phyloP scores from a whole-genome alignment of 2,329 filamentous ascomycete species.

The Westerdykella ornata region DNA sequence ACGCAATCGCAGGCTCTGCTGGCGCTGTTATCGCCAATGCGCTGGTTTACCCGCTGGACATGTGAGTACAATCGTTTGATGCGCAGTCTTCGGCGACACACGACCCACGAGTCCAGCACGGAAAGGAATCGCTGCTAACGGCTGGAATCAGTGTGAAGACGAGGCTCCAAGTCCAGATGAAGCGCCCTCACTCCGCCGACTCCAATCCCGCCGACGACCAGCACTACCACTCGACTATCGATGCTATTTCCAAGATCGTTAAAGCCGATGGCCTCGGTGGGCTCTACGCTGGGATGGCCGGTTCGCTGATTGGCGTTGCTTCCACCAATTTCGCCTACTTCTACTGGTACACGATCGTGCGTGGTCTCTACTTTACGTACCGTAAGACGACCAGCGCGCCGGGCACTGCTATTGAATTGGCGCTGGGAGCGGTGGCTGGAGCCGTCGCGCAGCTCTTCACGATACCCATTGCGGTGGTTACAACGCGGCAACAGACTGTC shows the following conservation, averaged over 20 bases:
- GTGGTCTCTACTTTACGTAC: conserved; percentile 65
- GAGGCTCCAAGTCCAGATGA: conserved; percentile 88
- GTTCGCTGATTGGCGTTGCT: conserved; percentile 81
- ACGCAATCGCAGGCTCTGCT: conserved; percentile 83
- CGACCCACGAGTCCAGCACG: conserved; percentile 2
- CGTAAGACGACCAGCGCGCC: conserved; percentile 56
- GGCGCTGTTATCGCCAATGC: conserved; percentile 93
- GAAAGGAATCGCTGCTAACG: conserved; percentile 6
- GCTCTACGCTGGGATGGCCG: conserved; percentile 82
- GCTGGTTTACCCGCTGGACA: conserved; percentile 90
- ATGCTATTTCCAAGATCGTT: conserved; percentile 80
- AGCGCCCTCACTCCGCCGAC: conserved; percentile 43
- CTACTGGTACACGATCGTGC: conserved; percentile 93
- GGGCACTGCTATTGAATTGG: conserved; percentile 73
- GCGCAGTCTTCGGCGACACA: conserved; percentile 1
- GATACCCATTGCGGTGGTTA: conserved; percentile 91
- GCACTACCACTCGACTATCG: conserved; percentile 81
- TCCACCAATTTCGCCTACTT: conserved; percentile 99
- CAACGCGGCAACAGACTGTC: conserved; percentile 92
- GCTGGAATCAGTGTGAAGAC: conserved; percentile 74
- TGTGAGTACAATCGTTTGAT: conserved; percentile 55
- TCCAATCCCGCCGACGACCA: conserved; percentile 47
- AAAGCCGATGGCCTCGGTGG: conserved; percentile 72
- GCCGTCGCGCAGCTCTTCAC: conserved; percentile 93
- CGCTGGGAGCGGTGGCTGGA: conserved; percentile 78